phyloP scores from a whole-genome alignment of 1,284 basidiomycete species.

The Apiotrichum gracile region DNA sequence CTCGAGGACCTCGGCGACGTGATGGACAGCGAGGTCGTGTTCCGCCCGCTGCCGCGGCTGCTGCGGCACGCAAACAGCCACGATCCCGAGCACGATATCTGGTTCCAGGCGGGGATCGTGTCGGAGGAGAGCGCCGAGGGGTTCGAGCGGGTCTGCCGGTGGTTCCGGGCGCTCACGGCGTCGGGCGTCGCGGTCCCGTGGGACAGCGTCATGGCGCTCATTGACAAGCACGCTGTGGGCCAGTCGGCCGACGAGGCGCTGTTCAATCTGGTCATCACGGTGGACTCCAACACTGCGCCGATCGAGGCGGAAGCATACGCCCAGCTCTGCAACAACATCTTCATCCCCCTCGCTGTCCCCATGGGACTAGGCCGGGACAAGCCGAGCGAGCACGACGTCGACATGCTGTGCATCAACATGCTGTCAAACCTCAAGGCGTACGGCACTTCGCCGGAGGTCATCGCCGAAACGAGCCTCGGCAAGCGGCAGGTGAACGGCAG shows the following conservation, averaged over 20 bases:
- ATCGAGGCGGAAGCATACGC: slow-evolving; percentile 24
- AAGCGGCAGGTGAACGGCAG: neutral
- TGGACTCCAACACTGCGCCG: slow-evolving; percentile 23
- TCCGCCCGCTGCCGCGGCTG: slow-evolving; percentile 55
- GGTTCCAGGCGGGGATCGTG: slow-evolving; percentile 53
- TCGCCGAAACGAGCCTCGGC: slow-evolving; percentile 14
- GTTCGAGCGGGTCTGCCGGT: slow-evolving; percentile 54
- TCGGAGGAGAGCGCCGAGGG: slow-evolving; percentile 51
- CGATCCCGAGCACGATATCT: slow-evolving; percentile 53
- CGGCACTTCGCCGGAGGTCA: slow-evolving; percentile 19
- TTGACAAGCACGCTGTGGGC: slow-evolving; percentile 12
- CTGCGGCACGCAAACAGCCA: slow-evolving; percentile 45
- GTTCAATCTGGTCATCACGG: slow-evolving; percentile 28
- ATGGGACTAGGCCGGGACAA: neutral
- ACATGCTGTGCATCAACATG: slow-evolving; percentile 10
- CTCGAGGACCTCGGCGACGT: slow-evolving; percentile 49
- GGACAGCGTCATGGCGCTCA: slow-evolving; percentile 15
- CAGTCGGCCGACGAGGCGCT: slow-evolving; percentile 11
- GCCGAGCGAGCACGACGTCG: neutral
- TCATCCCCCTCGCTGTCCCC: slow-evolving; percentile 10
- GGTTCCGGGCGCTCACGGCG: slow-evolving; percentile 60
- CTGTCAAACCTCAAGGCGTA: slow-evolving; percentile 24
- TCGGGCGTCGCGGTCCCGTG: slow-evolving; percentile 64
- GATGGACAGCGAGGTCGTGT: slow-evolving; percentile 22
- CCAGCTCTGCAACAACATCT: slow-evolving; percentile 19